Evolutionary conservation across 208 protist species (phyloP).

Genomic region (Wallacemonas collosoma): DNA sequence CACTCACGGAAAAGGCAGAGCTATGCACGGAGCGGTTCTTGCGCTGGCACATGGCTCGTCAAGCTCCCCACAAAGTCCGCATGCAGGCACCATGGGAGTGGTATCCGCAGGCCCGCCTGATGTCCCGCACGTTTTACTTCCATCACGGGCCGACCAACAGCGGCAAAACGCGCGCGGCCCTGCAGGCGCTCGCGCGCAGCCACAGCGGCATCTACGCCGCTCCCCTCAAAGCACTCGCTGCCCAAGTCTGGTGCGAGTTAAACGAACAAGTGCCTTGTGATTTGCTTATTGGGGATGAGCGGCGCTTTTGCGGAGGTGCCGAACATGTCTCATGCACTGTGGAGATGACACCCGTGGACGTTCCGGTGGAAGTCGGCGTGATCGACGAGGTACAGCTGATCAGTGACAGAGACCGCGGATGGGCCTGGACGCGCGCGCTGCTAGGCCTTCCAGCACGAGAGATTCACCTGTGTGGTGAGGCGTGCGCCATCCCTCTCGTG

Average conservation of each 20-base stretch:
- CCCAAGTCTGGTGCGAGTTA: conserved; percentile 88
- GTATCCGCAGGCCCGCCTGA: conserved; percentile 83
- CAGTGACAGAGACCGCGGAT: conserved; percentile 87
- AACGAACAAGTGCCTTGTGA: conserved; percentile 86
- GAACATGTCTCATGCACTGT: conserved; percentile 92
- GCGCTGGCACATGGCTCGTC: conserved; percentile 63
- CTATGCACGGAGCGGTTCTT: conserved; percentile 44
- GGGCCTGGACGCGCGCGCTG: conserved; percentile 95
- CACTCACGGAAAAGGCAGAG: conserved; percentile 25
- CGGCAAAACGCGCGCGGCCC: conserved; percentile 93
- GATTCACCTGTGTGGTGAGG: conserved; percentile 93
- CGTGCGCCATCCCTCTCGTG: conserved; percentile 67
- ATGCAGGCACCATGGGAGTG: conserved; percentile 81
- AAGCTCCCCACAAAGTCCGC: conserved; percentile 54
- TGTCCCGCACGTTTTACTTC: conserved; percentile 78
- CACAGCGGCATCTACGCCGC: conserved; percentile 92
- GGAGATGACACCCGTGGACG: conserved; percentile 86
- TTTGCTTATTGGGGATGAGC: conserved; percentile 94
- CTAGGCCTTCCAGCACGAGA: conserved; percentile 89
- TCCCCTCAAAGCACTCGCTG: conserved; percentile 93
- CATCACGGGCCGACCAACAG: conserved; percentile 95
- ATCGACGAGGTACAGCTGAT: conserved; percentile 97
- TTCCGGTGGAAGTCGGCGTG: conserved; percentile 84
- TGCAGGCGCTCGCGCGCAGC: conserved; percentile 59
- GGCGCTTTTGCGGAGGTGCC: conserved; percentile 57